Percentiles rank a stretch among this genome's conserved stretches.
Conservation (phyloP, 192 early-diverging fungal genomes). For the Phlyctochytrium bullatum region DNA sequence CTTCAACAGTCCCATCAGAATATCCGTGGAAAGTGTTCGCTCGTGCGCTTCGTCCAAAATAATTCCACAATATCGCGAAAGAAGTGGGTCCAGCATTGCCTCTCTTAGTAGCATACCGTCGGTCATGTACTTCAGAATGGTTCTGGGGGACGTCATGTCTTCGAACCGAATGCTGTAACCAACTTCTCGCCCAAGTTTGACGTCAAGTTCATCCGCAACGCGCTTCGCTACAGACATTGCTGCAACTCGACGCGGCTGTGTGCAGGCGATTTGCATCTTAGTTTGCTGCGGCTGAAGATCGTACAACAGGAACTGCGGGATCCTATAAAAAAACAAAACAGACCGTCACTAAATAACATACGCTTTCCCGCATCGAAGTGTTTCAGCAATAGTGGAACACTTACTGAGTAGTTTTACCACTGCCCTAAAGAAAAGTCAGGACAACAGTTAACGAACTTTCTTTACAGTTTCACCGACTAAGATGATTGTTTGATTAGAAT, state of each 20-base stretch:
- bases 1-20: conserved; percentile 97
- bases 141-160: conserved; percentile 81
- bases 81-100: conserved; percentile 90
- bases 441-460: neutral
- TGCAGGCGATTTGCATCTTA: conserved; percentile 94
- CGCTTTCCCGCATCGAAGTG: neutral
- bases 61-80: conserved; percentile 88
- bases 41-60: conserved; percentile 99
- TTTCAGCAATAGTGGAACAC: conserved; percentile 17
- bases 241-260: conserved; percentile 97
- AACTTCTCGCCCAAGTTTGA: conserved; percentile 89
- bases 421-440: conserved; percentile 52
- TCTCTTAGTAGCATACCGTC: conserved; percentile 99
- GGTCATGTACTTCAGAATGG: conserved; percentile 95
- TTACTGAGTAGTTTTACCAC: conserved; percentile 98
- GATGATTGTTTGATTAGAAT: conserved; percentile 91
- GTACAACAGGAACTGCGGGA: conserved; percentile 92
- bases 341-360: neutral
- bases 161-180: conserved; percentile 99
- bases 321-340: conserved; percentile 49
- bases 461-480: conserved; percentile 86
- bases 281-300: conserved; percentile 86
- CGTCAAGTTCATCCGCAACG: conserved; percentile 96
- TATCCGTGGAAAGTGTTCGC: conserved; percentile 92
- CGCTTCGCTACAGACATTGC: conserved; percentile 99